These are phyloP conservation scores for Auxenochlorella pyrenoidosa DNA, from an alignment of 139 green algal species.

Conservation along the genomic window DNA sequence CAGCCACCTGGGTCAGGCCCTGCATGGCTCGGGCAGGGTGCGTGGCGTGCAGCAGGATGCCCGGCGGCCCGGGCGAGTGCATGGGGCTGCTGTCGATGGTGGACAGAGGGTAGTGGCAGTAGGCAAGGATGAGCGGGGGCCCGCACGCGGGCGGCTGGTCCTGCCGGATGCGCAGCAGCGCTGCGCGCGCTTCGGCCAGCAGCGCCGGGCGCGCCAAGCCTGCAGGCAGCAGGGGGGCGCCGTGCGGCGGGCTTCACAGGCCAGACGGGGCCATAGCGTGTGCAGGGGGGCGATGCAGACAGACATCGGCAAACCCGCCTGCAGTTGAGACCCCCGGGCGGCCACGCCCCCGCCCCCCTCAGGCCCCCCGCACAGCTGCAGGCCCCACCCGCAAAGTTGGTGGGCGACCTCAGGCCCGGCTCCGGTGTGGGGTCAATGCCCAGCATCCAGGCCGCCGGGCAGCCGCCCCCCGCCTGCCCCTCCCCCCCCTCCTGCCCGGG, in stretches of 20 bases:
- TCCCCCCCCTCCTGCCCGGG: constrained; percentile 38
- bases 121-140: constrained; percentile 51
- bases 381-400: constrained; percentile 73
- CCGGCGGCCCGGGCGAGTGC: background rate
- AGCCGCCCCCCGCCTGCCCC: background rate
- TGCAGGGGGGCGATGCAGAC: too few species aligned
- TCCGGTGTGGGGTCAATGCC: constrained; percentile 67
- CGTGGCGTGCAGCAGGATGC: constrained; percentile 17
- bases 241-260: too few species aligned
- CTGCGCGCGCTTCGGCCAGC: constrained; percentile 10
- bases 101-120: constrained; percentile 74
- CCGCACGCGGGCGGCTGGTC: background rate
- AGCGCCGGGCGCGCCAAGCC: constrained; percentile 23
- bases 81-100: constrained; percentile 38
- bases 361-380: too few species aligned
- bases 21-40: background rate
- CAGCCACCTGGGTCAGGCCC: constrained; percentile 10
- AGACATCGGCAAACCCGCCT: too few species aligned
- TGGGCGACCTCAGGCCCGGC: constrained; percentile 63
- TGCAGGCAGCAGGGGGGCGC: background rate
- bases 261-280: too few species aligned
- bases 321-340: too few species aligned
- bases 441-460: constrained; percentile 48
- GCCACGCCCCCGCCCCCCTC: too few species aligned
- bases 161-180: background rate